A percentile compares a stretch with the other conserved stretches of the same genome.
phyloP scores from a whole-genome alignment of 306 rosid species.

The Sicyos edulis region DNA sequence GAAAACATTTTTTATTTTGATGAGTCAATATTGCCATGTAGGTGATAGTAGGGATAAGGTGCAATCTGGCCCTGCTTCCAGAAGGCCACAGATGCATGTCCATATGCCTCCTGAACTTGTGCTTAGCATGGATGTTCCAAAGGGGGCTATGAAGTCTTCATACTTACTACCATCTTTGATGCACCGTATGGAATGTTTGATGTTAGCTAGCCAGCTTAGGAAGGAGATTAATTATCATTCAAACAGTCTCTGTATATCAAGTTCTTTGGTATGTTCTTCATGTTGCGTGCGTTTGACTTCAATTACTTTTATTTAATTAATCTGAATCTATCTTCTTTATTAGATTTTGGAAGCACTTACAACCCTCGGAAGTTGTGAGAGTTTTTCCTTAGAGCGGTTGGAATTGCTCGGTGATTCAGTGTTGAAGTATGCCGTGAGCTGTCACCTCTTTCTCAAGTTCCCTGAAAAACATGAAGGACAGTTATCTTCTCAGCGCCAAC shows the following conservation, averaged over 20 bases:
- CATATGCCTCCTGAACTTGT: conserved; percentile 92
- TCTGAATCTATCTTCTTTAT: conserved; percentile 22
- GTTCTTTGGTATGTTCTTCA: conserved; percentile 55
- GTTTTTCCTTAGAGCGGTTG: conserved; percentile 83
- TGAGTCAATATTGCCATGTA: conserved; percentile 16
- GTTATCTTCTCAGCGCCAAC: conserved; percentile 42
- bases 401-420: conserved; percentile 96
- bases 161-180: conserved; percentile 81
- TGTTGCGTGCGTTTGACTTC: conserved; percentile 15
- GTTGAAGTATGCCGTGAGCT: conserved; percentile 71
- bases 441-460: conserved; percentile 73
- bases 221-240: conserved; percentile 47
- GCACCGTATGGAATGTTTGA: conserved; percentile 72
- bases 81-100: conserved; percentile 53
- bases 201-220: conserved; percentile 89
- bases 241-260: conserved; percentile 41
- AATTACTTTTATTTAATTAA: conserved; percentile 14
- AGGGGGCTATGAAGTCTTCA: conserved; percentile 55
- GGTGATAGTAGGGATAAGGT: conserved; percentile 38
- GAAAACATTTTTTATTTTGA: conserved; percentile 4
- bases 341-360: conserved; percentile 91
- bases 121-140: conserved; percentile 41
- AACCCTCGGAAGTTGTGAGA: conserved; percentile 68
- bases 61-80: conserved; percentile 27
- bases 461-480: conserved; percentile 76